Percentiles rank a stretch among this genome's conserved stretches.
These are phyloP conservation scores for Dissoconium aciculare DNA, from an alignment of 2,329 filamentous ascomycete species.

Conservation along the genomic window DNA sequence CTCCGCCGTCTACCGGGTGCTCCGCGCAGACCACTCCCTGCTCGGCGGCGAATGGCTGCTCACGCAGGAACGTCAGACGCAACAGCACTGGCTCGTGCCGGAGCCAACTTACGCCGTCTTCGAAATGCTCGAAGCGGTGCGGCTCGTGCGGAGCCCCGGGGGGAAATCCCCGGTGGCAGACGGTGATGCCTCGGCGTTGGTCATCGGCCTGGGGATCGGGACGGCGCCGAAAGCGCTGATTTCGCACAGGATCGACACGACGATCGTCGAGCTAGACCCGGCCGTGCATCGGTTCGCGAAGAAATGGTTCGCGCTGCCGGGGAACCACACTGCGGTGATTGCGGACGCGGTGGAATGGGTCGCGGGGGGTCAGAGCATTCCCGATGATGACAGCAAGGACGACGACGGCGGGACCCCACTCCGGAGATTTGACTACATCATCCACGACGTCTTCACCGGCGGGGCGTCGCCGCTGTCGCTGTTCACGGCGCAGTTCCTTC, in stretches of 20 bases:
- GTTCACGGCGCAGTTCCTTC: conserved; percentile 75
- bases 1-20: conserved; percentile 55
- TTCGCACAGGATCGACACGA: conserved; percentile 77
- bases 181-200: conserved; percentile 44
- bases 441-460: conserved; percentile 96
- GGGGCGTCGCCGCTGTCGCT: conserved; percentile 79
- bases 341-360: conserved; percentile 66
- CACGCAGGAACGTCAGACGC: conserved; percentile 26
- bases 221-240: conserved; percentile 80
- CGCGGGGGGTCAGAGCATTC: conserved; percentile 30
- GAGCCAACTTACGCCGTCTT: conserved; percentile 97
- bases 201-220: conserved; percentile 84
- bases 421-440: conserved; percentile 66
- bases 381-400: background rate
- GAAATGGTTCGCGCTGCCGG: conserved; percentile 66
- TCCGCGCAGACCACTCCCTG: conserved; percentile 89
- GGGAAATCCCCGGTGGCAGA: conserved; percentile 25
- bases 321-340: conserved; percentile 65
- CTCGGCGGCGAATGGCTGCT: conserved; percentile 82
- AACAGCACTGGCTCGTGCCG: conserved; percentile 38
- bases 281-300: conserved; percentile 70
- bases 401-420: conserved; percentile 1
- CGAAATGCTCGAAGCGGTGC: conserved; percentile 80
- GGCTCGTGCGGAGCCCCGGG: conserved; percentile 59
- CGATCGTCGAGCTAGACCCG: conserved; percentile 87